Percentiles rank a stretch among this genome's conserved stretches.
Evolutionary conservation across 768 basidiomycete species (phyloP).

Genomic region (Mycena polygramma): DNA sequence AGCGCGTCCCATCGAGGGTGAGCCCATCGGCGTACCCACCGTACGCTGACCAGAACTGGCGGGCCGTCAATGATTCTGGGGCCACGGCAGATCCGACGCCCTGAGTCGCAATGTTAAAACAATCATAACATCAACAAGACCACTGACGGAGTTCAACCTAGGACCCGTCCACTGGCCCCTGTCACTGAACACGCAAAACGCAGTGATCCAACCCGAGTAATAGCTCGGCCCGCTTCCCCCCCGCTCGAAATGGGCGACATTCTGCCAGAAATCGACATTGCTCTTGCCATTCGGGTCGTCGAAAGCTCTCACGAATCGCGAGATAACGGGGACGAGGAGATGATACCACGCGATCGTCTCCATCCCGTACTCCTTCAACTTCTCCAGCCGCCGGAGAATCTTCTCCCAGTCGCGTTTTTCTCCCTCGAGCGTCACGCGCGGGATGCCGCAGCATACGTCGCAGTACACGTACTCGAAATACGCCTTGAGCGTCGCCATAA

Average conservation of each 20-base stretch:
- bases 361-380: constrained; percentile 52
- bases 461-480: constrained; percentile 52
- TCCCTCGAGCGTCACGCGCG: constrained; percentile 59
- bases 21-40: background rate
- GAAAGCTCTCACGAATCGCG: constrained; percentile 52
- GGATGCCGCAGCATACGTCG: constrained; percentile 54
- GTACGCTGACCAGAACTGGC: background rate
- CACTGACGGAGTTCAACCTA: background rate
- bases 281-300: constrained; percentile 30
- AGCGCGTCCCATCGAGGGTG: constrained; percentile 4
- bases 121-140: no score
- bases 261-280: constrained; percentile 17
- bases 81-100: background rate
- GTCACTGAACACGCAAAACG: constrained; percentile 7
- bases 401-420: constrained; percentile 53
- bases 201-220: constrained; percentile 14
- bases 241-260: constrained; percentile 6
- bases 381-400: constrained; percentile 52
- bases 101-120: background rate
- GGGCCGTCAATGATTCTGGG: background rate
- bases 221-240: constrained; percentile 9
- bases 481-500: constrained; percentile 59
- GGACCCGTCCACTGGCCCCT: constrained; percentile 6
- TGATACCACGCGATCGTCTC: constrained; percentile 50
- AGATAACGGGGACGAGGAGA: constrained; percentile 55